phyloP scores from a whole-genome alignment of 2,329 filamentous ascomycete genomes.

The Sclerotinia spermophila region DNA sequence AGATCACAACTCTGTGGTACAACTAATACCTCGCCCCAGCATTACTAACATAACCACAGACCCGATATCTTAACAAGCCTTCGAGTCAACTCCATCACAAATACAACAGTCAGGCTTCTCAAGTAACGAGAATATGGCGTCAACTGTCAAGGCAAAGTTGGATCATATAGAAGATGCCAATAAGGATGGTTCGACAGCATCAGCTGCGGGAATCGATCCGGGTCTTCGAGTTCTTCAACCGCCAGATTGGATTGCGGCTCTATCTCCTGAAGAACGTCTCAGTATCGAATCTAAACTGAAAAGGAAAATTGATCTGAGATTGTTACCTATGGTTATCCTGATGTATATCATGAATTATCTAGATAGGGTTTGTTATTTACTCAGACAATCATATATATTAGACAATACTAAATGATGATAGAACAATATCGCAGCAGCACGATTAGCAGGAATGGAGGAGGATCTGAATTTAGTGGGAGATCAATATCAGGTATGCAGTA shows the following conservation, averaged over 20 bases:
- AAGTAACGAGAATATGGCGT: neutral
- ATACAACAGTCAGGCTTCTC: neutral
- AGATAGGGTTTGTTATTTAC: slow-evolving; percentile 38
- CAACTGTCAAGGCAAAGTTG: neutral
- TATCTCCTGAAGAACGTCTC: slow-evolving; percentile 50
- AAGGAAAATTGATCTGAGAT: slow-evolving; percentile 61
- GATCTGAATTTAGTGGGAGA: slow-evolving; percentile 42
- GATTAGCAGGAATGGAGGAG: slow-evolving; percentile 47
- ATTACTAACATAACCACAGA: neutral
- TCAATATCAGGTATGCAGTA: slow-evolving; percentile 41
- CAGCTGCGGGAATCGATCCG: neutral
- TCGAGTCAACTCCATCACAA: too few species aligned
- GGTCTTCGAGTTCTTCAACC: slow-evolving; percentile 20
- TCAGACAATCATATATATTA: too few species aligned
- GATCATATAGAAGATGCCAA: slow-evolving; percentile 5
- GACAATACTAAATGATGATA: neutral
- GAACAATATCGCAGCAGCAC: slow-evolving; percentile 55
- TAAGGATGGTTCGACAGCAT: slow-evolving; percentile 7
- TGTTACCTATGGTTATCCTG: slow-evolving; percentile 64
- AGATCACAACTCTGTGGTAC: neutral
- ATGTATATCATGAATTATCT: slow-evolving; percentile 71
- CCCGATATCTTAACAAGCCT: neutral
- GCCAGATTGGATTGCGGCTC: slow-evolving; percentile 40
- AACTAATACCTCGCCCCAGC: neutral
- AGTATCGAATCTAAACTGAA: slow-evolving; percentile 54